Base-by-base conservation (phyloP, 2,329 filamentous ascomycete genomes). In the Beauveria caledonica region DNA sequence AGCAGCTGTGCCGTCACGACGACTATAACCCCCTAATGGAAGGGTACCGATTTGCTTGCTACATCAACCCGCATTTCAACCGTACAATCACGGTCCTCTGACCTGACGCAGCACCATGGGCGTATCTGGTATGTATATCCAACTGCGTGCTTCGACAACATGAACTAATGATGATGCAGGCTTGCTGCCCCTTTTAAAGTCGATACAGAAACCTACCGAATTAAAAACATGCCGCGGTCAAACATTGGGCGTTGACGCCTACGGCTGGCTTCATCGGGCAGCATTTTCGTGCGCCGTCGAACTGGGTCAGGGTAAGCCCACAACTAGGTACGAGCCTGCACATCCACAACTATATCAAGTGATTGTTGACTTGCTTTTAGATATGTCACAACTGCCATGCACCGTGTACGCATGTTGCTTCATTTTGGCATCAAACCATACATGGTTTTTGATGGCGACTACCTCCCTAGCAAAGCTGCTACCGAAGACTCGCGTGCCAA, bases 241-340 rank as follows among this genome's bases (percentile, higher is more conserved):
- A 74, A 96, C 89, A 1, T 82, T 99, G 51, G 95, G 89, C n/a
- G 87, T 99, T 40, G 94, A 99, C 73, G 93, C 89, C 61, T 99
- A 99, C 80, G 94, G 93, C 72, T 99, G 95, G 94, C 86, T 99
- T 60, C 94, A 99, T 74, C 88, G 94, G 66, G 95, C 92, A 58
- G 92, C 92, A 51, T 87, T 95, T 65, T 84, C 90, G 54, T 97
- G 93, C 77, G 91, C 93, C 64, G 85, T 94, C 68, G 94, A 97
- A 68, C 82, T 99, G 64, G 94, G 92, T 40, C 83, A 93, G 68
- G 91, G 85, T 68, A 94, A 90, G 72, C 92, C 91, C 15, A 97
- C 92, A 0, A 87, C 84, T 58, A 95, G 90, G 89, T 95, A 79
- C 70, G 83, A 75, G 17, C 44, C 33, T 42, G 23, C 3, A 15